These are phyloP conservation scores for Penicillium goetzii DNA, from an alignment of 495 filamentous ascomycete genomes.

Conservation along the genomic window DNA sequence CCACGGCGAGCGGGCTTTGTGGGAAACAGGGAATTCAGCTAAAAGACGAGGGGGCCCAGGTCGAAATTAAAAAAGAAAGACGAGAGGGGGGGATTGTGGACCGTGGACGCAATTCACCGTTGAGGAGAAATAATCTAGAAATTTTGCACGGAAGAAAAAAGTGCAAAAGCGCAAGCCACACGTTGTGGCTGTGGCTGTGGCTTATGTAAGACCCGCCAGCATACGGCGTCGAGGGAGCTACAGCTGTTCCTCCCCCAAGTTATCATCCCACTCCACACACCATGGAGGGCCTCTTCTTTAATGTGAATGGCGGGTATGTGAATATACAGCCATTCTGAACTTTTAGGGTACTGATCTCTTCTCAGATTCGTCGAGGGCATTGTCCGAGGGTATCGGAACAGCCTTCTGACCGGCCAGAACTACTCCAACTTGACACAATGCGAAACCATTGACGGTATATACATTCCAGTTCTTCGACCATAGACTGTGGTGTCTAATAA, in stretches of 20 bases:
- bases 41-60: slow-evolving; percentile 21
- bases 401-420: slow-evolving; percentile 85
- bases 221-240: slow-evolving; percentile 27
- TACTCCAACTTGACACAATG: slow-evolving; percentile 98
- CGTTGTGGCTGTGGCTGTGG: slow-evolving; percentile 33
- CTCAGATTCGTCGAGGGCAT: slow-evolving; percentile 92
- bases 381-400: slow-evolving; percentile 94
- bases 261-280: slow-evolving; percentile 30
- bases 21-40: slow-evolving; percentile 26
- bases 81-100: slow-evolving; percentile 23
- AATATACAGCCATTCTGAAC: slow-evolving; percentile 8
- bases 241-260: slow-evolving; percentile 25
- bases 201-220: slow-evolving; percentile 29
- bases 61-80: slow-evolving; percentile 26
- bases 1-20: slow-evolving; percentile 36
- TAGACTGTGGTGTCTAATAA: slow-evolving; percentile 11
- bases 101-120: slow-evolving; percentile 33
- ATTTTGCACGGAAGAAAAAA: slow-evolving; percentile 40
- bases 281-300: slow-evolving; percentile 97
- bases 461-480: slow-evolving; percentile 23
- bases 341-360: slow-evolving; percentile 24
- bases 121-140: slow-evolving; percentile 35
- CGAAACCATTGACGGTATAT: slow-evolving; percentile 93
- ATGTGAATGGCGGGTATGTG: slow-evolving; percentile 87
- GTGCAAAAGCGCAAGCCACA: slow-evolving; percentile 36